Evolutionary conservation across 75 land plant species (phyloP), one percentile per base, ranked within the genome.

Genomic region (Pinus taeda): DNA sequence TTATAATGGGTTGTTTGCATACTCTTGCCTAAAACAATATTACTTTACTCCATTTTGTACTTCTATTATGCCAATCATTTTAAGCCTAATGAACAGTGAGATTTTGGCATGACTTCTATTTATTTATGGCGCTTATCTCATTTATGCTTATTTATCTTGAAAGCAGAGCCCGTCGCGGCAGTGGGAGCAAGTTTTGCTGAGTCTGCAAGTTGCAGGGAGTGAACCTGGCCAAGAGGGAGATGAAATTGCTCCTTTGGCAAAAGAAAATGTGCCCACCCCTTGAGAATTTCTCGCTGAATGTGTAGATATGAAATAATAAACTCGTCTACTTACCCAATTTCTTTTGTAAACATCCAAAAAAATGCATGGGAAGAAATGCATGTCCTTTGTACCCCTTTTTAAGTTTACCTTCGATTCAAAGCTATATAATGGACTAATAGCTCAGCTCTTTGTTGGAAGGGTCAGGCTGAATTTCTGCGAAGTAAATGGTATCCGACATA

Each of bases 261-360:
- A 86, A 82, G 93, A 85, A 73, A 94, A 96, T 75, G 86, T 96
- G 36, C 93, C 99, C 56, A 82, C 95, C 33, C 99, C 99, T 22
- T 94, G 80, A 93, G 74, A 60, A 39, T 22, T 42, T 69, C 72
- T 65, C 18, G 15, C 20, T 36, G 17, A 33, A 65, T 65, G 42
- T 36, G 20, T 17, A 49, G 1, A 49, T 49, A 49, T 8, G 42
- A 17, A 33, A 1, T 0, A 30, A 65, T 15, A 63, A 65, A 15
- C 15, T 20, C 6, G 39, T 33, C 6, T 17, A 65, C 17, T 30
- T 30, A 30, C 33, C 33, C 33, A 30, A 39, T 39, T 39, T 39
- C 42, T 39, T 39, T 63, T 26, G 9, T 61, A 15, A 63, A 33
- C 33, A 11, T 26, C 64, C 9, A 21, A 11, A 21, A 29, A 7